A percentile compares a stretch with the other conserved stretches of the same genome.
These are phyloP conservation scores for Cyclostephanos tholiformis DNA, from an alignment of 108 stramenopile genomes.

Conservation along the genomic window DNA sequence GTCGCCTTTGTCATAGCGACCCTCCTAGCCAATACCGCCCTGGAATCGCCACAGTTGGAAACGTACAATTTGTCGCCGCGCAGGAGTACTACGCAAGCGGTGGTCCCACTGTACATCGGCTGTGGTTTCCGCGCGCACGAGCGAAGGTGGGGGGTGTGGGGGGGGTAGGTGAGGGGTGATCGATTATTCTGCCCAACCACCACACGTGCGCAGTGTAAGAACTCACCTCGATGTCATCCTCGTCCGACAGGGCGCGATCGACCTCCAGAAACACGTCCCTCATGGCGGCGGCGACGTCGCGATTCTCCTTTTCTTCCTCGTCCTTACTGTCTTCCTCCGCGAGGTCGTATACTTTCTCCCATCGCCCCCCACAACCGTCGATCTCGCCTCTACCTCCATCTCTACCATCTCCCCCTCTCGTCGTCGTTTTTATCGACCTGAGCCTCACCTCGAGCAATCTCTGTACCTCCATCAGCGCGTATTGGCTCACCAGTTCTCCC, in stretches of 20 bases:
- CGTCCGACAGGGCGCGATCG: conserved; percentile 71
- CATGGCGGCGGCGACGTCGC: conserved; percentile 61
- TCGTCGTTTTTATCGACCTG: conserved; percentile 65
- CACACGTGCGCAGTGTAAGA: too few relatives aligned
- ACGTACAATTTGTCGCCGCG: conserved; percentile 73
- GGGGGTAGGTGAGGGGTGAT: not conserved
- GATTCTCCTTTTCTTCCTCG: not conserved
- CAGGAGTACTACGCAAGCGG: conserved; percentile 87
- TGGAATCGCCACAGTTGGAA: conserved; percentile 92
- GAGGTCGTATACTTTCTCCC: conserved; percentile 2
- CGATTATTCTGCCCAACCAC: too few relatives aligned
- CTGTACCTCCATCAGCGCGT: conserved; percentile 84
- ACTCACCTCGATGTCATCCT: conserved; percentile 63
- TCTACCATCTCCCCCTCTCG: conserved; percentile 5
- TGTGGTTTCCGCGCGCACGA: not conserved
- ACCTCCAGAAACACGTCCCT: conserved; percentile 79
- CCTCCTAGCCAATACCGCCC: conserved; percentile 81
- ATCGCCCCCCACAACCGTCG: not conserved
- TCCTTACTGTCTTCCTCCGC: not conserved
- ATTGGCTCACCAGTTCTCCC: conserved; percentile 91
- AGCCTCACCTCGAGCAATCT: conserved; percentile 68
- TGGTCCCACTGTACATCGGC: conserved; percentile 89
- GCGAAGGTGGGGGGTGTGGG: not conserved
- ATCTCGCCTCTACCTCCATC: not conserved
- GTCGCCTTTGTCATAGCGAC: not conserved